Conservation (phyloP, 2,329 filamentous ascomycete species). For the Seiridium cupressi region DNA sequence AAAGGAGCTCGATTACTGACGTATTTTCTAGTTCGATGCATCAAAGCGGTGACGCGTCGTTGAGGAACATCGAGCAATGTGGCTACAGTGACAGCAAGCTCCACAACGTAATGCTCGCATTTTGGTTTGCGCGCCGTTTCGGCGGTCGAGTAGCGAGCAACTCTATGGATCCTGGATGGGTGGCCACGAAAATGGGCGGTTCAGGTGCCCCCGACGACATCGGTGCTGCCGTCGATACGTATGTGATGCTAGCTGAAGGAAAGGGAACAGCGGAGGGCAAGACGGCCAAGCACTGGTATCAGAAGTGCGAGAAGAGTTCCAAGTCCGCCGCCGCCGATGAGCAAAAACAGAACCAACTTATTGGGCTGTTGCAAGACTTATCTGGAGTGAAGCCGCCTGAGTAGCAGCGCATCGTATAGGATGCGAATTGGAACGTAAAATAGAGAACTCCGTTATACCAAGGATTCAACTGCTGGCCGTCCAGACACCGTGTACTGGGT, state of each 20-base stretch:
- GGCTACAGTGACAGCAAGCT: slow-evolving; percentile 55
- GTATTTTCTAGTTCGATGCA: slow-evolving; percentile 42
- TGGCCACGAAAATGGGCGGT: slow-evolving; percentile 54
- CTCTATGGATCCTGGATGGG: slow-evolving; percentile 52
- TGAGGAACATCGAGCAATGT: slow-evolving; percentile 31
- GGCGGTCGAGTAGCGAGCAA: slow-evolving; percentile 37
- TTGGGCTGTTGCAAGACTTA: slow-evolving; percentile 32
- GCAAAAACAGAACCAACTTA: slow-evolving; percentile 40
- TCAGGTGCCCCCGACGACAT: slow-evolving; percentile 42
- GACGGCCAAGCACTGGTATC: slow-evolving; percentile 38
- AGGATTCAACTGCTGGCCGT: neutral
- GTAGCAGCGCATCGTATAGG: neutral
- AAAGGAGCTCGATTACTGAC: neutral
- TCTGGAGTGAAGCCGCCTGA: slow-evolving; percentile 14
- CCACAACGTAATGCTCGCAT: slow-evolving; percentile 54
- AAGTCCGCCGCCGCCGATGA: slow-evolving; percentile 33
- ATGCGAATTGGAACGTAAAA: neutral
- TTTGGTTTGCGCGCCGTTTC: slow-evolving; percentile 48
- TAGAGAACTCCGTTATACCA: neutral
- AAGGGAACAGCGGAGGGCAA: slow-evolving; percentile 23
- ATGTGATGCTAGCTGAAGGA: slow-evolving; percentile 43
- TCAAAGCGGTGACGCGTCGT: slow-evolving; percentile 37
- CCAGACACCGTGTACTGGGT: too few relatives aligned
- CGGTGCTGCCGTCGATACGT: slow-evolving; percentile 45
- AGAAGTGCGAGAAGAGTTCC: slow-evolving; percentile 24